These are phyloP conservation scores for Naganishia vaughanmartiniae DNA, from an alignment of 768 basidiomycete genomes.

Conservation along the genomic window DNA sequence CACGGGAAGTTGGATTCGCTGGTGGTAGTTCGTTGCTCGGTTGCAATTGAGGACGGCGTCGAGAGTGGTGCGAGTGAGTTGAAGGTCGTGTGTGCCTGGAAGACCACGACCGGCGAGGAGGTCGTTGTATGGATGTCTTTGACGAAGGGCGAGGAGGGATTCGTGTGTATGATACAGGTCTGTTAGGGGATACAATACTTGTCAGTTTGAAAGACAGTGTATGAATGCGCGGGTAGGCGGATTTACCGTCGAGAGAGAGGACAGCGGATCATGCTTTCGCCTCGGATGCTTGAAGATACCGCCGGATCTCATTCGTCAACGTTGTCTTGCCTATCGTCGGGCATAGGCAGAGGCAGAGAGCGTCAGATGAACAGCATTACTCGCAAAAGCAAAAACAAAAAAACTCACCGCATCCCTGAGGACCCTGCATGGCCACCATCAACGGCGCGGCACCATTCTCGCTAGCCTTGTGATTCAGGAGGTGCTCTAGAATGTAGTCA, in stretches of 20 bases:
- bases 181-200: background rate
- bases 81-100: slow-evolving; percentile 39
- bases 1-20: slow-evolving; percentile 9
- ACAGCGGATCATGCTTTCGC: slow-evolving; percentile 14
- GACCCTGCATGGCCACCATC: slow-evolving; percentile 20
- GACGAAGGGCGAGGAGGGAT: slow-evolving; percentile 14
- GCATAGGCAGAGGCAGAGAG: background rate
- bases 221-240: background rate
- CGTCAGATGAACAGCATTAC: background rate
- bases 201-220: background rate
- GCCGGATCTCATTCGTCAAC: slow-evolving; percentile 18
- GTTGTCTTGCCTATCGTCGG: slow-evolving; percentile 16
- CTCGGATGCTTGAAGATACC: background rate
- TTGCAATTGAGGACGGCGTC: background rate
- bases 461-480: background rate
- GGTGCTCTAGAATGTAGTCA: slow-evolving; percentile 21
- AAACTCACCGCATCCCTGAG: slow-evolving; percentile 21
- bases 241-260: slow-evolving; percentile 23
- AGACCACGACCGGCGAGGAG: slow-evolving; percentile 38
- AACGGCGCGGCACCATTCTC: background rate
- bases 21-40: background rate
- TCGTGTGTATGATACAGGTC: slow-evolving; percentile 35
- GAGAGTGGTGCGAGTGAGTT: slow-evolving; percentile 1
- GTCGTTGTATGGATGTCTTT: slow-evolving; percentile 26
- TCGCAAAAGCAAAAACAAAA: background rate